These are phyloP conservation scores for Endothia cerciana DNA, from an alignment of 2,329 filamentous ascomycete species.

Conservation along the genomic window DNA sequence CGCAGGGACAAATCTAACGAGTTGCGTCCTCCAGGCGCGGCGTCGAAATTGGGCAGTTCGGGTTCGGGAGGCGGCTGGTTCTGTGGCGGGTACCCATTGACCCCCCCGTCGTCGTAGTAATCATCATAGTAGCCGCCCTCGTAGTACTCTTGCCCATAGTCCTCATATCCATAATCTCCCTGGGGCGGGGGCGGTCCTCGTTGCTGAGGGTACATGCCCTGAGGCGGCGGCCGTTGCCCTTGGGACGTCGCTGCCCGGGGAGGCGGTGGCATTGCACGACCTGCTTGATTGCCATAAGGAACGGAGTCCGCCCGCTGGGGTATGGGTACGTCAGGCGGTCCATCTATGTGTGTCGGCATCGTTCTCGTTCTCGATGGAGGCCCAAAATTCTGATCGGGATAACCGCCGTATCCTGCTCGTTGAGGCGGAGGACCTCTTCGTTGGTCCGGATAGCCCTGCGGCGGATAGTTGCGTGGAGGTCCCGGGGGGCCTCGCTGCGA, in stretches of 20 bases:
- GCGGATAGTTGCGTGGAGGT: slow-evolving; percentile 42
- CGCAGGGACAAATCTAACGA: slow-evolving; percentile 56
- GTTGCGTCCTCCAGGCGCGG: slow-evolving; percentile 40
- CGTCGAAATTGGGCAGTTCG: slow-evolving; percentile 50
- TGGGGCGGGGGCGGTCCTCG: slow-evolving; percentile 44
- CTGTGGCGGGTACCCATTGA: slow-evolving; percentile 36
- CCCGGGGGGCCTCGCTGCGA: slow-evolving; percentile 40
- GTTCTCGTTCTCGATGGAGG: slow-evolving; percentile 64
- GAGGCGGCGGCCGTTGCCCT: slow-evolving; percentile 56
- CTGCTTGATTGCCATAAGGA: slow-evolving; percentile 50
- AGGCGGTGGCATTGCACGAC: slow-evolving; percentile 48
- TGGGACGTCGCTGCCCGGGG: slow-evolving; percentile 60
- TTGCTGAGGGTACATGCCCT: slow-evolving; percentile 53
- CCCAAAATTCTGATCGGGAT: slow-evolving; percentile 49
- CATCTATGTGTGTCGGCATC: slow-evolving; percentile 56
- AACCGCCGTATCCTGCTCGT: slow-evolving; percentile 41
- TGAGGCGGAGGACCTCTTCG: slow-evolving; percentile 40
- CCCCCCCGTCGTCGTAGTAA: slow-evolving; percentile 51
- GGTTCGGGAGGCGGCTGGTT: slow-evolving; percentile 35
- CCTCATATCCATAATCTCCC: slow-evolving; percentile 34
- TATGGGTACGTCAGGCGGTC: slow-evolving; percentile 39
- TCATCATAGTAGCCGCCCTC: slow-evolving; percentile 51
- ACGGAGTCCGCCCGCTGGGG: slow-evolving; percentile 48
- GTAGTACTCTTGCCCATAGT: slow-evolving; percentile 39
- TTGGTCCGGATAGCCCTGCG: slow-evolving; percentile 43